Conservation (phyloP, 2,329 filamentous ascomycete species). For the Alternaria solani region DNA sequence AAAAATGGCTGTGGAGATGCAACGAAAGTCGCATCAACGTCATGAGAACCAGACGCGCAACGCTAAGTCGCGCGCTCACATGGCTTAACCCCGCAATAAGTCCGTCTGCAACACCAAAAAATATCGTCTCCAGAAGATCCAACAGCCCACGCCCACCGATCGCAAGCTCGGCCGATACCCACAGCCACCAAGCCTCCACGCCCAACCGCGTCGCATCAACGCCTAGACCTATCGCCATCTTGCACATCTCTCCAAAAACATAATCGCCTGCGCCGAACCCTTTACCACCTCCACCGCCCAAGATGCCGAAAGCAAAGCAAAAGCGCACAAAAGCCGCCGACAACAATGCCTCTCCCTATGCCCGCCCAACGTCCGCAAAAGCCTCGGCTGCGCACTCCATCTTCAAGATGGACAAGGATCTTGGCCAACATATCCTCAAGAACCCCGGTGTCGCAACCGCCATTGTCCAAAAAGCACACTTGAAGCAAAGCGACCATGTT, state of each 20-base stretch:
- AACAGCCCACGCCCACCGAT: slow-evolving; percentile 15
- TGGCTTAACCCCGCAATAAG: slow-evolving; percentile 33
- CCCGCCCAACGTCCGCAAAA: slow-evolving; percentile 55
- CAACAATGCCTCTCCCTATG: slow-evolving; percentile 54
- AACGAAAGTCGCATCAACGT: slow-evolving; percentile 8
- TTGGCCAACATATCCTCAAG: slow-evolving; percentile 91
- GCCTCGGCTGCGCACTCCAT: slow-evolving; percentile 74
- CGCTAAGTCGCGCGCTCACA: slow-evolving; percentile 29
- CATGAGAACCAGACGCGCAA: slow-evolving; percentile 14
- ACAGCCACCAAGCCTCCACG: slow-evolving; percentile 1
- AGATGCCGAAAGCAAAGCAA: slow-evolving; percentile 58
- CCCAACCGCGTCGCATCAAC: neutral
- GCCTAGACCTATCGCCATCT: neutral
- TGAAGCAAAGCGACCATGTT: slow-evolving; percentile 88
- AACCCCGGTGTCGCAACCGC: slow-evolving; percentile 84
- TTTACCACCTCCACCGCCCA: slow-evolving; percentile 16
- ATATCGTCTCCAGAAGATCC: slow-evolving; percentile 23
- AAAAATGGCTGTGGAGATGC: neutral
- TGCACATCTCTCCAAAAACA: neutral
- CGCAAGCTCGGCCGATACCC: slow-evolving; percentile 4
- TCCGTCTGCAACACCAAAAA: slow-evolving; percentile 31
- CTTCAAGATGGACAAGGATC: slow-evolving; percentile 96
- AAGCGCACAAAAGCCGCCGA: slow-evolving; percentile 42
- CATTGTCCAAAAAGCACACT: slow-evolving; percentile 84
- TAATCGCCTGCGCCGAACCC: neutral